Base-by-base conservation (phyloP, 176 grass and related monocot genomes). In the Aegilops bicornis region DNA sequence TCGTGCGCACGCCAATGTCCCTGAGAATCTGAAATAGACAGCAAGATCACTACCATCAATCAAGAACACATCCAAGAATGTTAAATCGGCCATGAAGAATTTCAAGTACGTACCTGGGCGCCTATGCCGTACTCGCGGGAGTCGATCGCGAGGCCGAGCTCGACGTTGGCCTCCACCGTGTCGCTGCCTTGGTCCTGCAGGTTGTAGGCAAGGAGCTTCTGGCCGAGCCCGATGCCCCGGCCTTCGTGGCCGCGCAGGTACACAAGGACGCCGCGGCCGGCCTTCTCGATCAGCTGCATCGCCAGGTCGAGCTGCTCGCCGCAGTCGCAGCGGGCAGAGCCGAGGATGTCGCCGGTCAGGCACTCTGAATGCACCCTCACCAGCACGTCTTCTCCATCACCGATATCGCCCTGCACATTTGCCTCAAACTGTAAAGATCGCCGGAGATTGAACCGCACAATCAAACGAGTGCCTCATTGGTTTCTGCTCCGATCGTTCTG, bases 361-460 rank as follows among this genome's bases (percentile, higher is more conserved):
- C 97, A 98, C 79, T 98, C 97, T 0, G 97, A 98, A 62, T 96
- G 97, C 30, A 96, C 97, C 82, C 97, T 93, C 79, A 96, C 94
- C 3, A 98, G 79, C 12, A 98, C 84, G 71, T 94, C 90, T 69
- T 92, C 92, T 0, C 97, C 90, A 56, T 94, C 87, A 8, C 54
- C 88, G 12, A 98, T 88, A 20, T 96, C 94, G 7, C 97, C 92
- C 92, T 96, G 58, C 39, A 27, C 73, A 70, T 89, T 10, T 29
- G 27, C 2, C 70, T 29, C 5, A 1, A 40, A n/a, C 1, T 1
- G 2, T 22, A n/a, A 12, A 83, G 35, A 70, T 33, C 32, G 36
- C 52, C 8, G 10, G 27, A 61, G 30, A 58, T 3, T 16, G 47
- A 50, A 50, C 2, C 1, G 47, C 43, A 15, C 45, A 48, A 48